Evolutionary conservation across 106 monocot genomes (phyloP), one percentile per base, ranked within the genome.

Genomic region (Acorus gramineus): DNA sequence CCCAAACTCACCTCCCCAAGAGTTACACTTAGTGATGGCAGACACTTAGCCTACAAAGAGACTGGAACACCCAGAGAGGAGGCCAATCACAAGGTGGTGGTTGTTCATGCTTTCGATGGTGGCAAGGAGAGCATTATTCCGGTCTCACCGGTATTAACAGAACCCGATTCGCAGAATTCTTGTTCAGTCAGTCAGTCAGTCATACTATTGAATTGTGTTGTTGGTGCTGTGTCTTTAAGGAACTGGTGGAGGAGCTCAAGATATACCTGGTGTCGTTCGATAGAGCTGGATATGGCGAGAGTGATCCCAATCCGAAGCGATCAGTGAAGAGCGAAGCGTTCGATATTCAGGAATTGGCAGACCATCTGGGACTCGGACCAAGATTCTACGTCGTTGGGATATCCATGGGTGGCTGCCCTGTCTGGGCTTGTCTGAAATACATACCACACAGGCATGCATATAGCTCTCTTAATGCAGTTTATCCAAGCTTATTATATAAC

Each of bases 241-340:
- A 77, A n/a, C 55, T 80, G 62, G 59, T 70, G 11, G 62, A 84
- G 3, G 80, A 74, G 52, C 59, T 76, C 42, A 80, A 63, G 10
- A 50, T 84, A 1, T 77, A 67, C 62, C 11, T 77, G 9, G 11
- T 84, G 6, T 70, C 69, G 0, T 84, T 70, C 11, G 84, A 84
- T 53, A 46, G 84, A 54, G 80, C 84, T 3, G 84, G 84, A 54
- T 84, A 80, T 28, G 80, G 76, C 4, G 80, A 74, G 54, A 84
- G 84, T 50, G 84, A 84, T 55, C 77, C 84, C 5, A 80, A 84
- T 55, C 80, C 80, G 3, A 63, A 56, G 9, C 58, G 73, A 3
- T 66, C 42, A 4, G 69, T 69, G 55, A 80, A 67, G 52, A 80
- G 80, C 46, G 71, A 73, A 52, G 76, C 84, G 4, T 9, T 67